Conservation (phyloP, 345 rosid genomes). For the Cardamine resedifolia region DNA sequence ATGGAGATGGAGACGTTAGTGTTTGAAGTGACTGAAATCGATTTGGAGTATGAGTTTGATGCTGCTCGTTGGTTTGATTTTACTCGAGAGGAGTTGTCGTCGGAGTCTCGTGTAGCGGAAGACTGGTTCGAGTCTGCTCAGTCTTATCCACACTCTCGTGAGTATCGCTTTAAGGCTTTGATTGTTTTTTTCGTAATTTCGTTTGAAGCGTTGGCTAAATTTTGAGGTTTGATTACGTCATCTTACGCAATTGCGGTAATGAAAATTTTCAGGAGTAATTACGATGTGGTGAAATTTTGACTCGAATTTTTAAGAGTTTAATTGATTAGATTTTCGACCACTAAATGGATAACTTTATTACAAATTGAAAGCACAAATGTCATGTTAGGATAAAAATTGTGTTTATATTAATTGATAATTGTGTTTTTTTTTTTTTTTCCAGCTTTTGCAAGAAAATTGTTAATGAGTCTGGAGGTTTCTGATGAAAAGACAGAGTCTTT, state of each 20-base stretch:
- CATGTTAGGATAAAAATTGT: not conserved
- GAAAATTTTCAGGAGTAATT: not conserved
- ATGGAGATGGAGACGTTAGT: slow-evolving; percentile 52
- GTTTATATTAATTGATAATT: not conserved
- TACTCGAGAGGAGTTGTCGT: slow-evolving; percentile 55
- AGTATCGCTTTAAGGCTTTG: slow-evolving; percentile 34
- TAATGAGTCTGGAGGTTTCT: slow-evolving; percentile 14
- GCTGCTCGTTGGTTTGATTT: slow-evolving; percentile 82
- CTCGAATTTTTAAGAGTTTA: not conserved
- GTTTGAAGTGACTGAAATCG: slow-evolving; percentile 76
- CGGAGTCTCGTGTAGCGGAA: slow-evolving; percentile 66
- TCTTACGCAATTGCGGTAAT: slow-evolving; percentile 5
- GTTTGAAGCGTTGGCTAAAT: not conserved
- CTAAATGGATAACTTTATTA: not conserved
- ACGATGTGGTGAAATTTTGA: not conserved
- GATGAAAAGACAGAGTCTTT: slow-evolving; percentile 12
- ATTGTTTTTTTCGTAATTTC: slow-evolving; percentile 10
- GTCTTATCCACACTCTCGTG: slow-evolving; percentile 87
- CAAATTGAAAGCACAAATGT: not conserved
- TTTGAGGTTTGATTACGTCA: slow-evolving; percentile 9
- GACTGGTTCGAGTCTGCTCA: slow-evolving; percentile 77
- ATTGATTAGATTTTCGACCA: slow-evolving; percentile 9
- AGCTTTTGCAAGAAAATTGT: slow-evolving; percentile 34
- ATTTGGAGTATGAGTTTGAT: slow-evolving; percentile 87
- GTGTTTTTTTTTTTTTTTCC: not conserved